Evolutionary conservation across 768 basidiomycete genomes (phyloP).

Genomic region (Sarcomyxa edulis): DNA sequence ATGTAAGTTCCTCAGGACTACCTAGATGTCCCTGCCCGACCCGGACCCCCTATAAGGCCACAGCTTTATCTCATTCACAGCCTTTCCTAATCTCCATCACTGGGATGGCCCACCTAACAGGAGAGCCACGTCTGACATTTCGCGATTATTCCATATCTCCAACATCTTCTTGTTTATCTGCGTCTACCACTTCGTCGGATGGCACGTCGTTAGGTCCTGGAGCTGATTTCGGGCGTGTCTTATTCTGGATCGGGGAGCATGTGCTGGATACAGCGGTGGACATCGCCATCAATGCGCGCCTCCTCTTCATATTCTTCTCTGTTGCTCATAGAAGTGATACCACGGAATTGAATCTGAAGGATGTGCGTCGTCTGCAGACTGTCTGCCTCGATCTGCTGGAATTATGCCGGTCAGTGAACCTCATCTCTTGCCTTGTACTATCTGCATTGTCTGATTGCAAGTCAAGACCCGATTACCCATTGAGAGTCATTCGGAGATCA

Average conservation of each 20-base stretch:
- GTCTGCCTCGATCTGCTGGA: slow-evolving; percentile 1
- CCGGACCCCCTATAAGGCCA: background rate
- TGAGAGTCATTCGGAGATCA: slow-evolving; percentile 1
- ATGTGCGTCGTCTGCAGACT: background rate
- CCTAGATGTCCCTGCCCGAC: background rate
- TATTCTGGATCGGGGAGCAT: slow-evolving; percentile 1
- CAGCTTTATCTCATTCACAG: background rate
- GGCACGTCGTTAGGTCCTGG: background rate
- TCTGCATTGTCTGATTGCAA: background rate
- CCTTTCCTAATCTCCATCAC: too few species aligned
- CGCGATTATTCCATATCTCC: too few species aligned
- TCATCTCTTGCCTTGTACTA: background rate
- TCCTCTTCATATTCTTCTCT: background rate
- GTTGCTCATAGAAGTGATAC: background rate
- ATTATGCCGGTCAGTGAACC: background rate
- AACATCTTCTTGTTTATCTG: too few species aligned
- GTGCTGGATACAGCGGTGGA: background rate
- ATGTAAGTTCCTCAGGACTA: background rate
- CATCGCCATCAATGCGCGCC: background rate
- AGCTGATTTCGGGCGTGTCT: background rate
- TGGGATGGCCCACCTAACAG: too few species aligned
- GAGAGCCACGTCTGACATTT: too few species aligned
- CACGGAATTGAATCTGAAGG: background rate
- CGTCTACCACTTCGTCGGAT: background rate
- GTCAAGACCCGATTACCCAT: slow-evolving; percentile 1